These are phyloP conservation scores for Chamaecrista fasciculata DNA, from an alignment of 306 rosid species.

Conservation along the genomic window DNA sequence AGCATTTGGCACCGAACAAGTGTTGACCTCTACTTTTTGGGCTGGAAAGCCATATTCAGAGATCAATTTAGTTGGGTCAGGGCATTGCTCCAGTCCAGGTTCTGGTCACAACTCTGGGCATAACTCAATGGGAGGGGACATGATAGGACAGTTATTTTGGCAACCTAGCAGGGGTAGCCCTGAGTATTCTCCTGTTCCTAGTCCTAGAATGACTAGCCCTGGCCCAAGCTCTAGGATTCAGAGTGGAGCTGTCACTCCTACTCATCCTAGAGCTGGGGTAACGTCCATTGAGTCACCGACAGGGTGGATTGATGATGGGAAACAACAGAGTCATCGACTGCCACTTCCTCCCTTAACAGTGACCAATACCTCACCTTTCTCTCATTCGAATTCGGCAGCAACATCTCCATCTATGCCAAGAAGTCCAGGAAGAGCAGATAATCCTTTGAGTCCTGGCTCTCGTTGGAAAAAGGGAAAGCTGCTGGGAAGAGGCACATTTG, in stretches of 20 bases:
- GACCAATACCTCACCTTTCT: slow-evolving; percentile 59
- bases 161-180: slow-evolving; percentile 28
- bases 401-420: slow-evolving; percentile 97
- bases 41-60: slow-evolving; percentile 53
- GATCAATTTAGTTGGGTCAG: slow-evolving; percentile 63
- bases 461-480: slow-evolving; percentile 98
- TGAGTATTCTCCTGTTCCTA: slow-evolving; percentile 25
- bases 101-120: slow-evolving; percentile 99
- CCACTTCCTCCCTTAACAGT: slow-evolving; percentile 90
- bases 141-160: slow-evolving; percentile 55
- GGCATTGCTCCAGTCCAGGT: slow-evolving; percentile 97
- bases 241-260: slow-evolving; percentile 98
- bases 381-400: slow-evolving; percentile 93
- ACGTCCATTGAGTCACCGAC: slow-evolving; percentile 62
- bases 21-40: slow-evolving; percentile 51
- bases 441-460: slow-evolving; percentile 78
- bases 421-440: slow-evolving; percentile 97
- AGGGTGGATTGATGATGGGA: slow-evolving; percentile 77
- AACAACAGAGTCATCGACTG: slow-evolving; percentile 89
- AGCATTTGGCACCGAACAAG: slow-evolving; percentile 57
- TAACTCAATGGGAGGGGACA: slow-evolving; percentile 98
- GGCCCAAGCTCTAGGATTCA: slow-evolving; percentile 99
- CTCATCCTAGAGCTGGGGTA: slow-evolving; percentile 88
- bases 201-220: slow-evolving; percentile 38
- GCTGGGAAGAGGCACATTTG: slow-evolving; percentile 95